A percentile compares a stretch with the other conserved stretches of the same genome.
phyloP scores from a whole-genome alignment of 106 monocot species.

The Acorus gramineus region DNA sequence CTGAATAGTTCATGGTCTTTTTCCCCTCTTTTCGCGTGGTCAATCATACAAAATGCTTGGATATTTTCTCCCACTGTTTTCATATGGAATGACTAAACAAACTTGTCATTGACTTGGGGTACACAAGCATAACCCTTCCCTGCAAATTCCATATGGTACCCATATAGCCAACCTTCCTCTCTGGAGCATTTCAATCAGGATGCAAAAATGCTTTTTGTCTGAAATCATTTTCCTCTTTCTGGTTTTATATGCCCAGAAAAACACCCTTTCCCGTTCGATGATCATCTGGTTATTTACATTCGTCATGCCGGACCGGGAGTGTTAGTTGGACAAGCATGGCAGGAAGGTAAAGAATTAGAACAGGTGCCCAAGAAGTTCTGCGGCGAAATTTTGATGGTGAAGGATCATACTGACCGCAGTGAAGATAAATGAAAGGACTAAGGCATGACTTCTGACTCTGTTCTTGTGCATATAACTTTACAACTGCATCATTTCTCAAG shows the following conservation, averaged over 20 bases:
- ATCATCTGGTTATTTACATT: conserved; percentile 59
- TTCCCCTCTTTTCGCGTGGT: too few relatives aligned
- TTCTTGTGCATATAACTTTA: background rate
- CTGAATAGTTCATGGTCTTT: too few relatives aligned
- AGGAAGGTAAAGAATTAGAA: conserved; percentile 64
- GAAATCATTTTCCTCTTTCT: background rate
- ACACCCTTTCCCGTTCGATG: conserved; percentile 57
- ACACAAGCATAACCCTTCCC: too few relatives aligned
- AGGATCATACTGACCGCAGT: conserved; percentile 16
- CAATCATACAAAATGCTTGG: too few relatives aligned
- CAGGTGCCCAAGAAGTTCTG: conserved; percentile 77
- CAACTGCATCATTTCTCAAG: background rate
- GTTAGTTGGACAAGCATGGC: conserved; percentile 72
- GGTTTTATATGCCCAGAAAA: conserved; percentile 18
- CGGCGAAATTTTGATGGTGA: conserved; percentile 73
- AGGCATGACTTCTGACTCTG: background rate
- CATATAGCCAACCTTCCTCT: too few relatives aligned
- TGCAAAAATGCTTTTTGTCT: too few relatives aligned
- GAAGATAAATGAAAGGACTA: too few relatives aligned
- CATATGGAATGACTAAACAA: too few relatives aligned
- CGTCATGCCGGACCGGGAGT: conserved; percentile 71
- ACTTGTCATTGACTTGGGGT: too few relatives aligned
- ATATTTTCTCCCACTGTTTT: too few relatives aligned
- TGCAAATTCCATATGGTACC: too few relatives aligned
- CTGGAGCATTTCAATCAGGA: too few relatives aligned